Percentiles rank a stretch among this genome's conserved stretches.
phyloP scores from a whole-genome alignment of 306 rosid species.

The Crotalaria pallida region DNA sequence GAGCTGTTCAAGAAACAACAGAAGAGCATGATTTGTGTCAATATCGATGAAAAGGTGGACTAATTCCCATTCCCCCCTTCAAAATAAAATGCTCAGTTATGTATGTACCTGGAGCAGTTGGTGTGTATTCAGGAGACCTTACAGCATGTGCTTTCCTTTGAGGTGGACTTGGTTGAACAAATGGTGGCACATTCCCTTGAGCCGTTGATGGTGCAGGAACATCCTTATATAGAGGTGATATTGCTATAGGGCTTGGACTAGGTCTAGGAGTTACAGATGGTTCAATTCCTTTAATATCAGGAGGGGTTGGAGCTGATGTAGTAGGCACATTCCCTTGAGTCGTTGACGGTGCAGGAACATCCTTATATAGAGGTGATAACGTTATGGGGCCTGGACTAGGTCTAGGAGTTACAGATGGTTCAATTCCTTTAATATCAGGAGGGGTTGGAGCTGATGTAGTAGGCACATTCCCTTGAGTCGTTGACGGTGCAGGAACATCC shows the following conservation, averaged over 20 bases:
- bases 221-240: slow-evolving; percentile 27
- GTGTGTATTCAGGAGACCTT: slow-evolving; percentile 30
- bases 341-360: slow-evolving; percentile 39
- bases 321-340: slow-evolving; percentile 29
- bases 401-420: slow-evolving; percentile 47
- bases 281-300: slow-evolving; percentile 21
- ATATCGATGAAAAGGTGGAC: slow-evolving; percentile 12
- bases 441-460: no score
- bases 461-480: slow-evolving; percentile 33
- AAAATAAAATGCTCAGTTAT: background rate
- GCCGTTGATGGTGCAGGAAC: slow-evolving; percentile 38
- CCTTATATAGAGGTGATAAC: slow-evolving; percentile 28
- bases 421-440: slow-evolving; percentile 22
- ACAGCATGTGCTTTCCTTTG: background rate
- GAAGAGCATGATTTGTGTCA: background rate
- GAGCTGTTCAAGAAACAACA: slow-evolving; percentile 14
- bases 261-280: slow-evolving; percentile 54
- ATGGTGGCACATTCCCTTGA: slow-evolving; percentile 29
- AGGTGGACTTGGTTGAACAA: slow-evolving; percentile 12
- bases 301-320: slow-evolving; percentile 38
- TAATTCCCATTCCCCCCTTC: background rate
- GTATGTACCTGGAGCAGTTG: slow-evolving; percentile 44
- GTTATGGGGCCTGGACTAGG: slow-evolving; percentile 37
- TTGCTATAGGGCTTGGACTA: slow-evolving; percentile 33
- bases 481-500: slow-evolving; percentile 39